A percentile compares a stretch with the other conserved stretches of the same genome.
Evolutionary conservation across 2,329 filamentous ascomycete genomes (phyloP).

Genomic region (Xylariaceae sp.): DNA sequence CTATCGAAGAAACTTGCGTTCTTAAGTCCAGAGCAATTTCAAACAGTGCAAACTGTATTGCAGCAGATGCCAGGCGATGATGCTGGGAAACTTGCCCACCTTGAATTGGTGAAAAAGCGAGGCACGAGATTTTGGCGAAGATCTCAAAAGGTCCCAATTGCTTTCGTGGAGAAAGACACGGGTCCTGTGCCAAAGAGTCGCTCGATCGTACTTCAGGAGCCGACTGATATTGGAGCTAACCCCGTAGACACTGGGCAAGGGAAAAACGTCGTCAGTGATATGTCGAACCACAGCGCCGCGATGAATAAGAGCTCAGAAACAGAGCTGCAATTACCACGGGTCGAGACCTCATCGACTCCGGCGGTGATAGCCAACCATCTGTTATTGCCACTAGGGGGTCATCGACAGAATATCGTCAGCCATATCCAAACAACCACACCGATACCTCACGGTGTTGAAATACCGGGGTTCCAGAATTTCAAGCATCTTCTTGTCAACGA

Average conservation of each 20-base stretch:
- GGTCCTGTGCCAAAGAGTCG: background rate
- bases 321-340: too few relatives aligned
- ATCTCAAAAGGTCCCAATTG: background rate
- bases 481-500: background rate
- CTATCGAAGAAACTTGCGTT: slow-evolving; percentile 1
- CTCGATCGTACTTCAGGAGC: background rate
- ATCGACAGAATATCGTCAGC: background rate
- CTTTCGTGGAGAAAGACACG: background rate
- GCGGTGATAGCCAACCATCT: too few relatives aligned
- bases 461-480: background rate
- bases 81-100: background rate
- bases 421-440: background rate
- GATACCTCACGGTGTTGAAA: background rate
- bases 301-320: too few relatives aligned
- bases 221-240: too few relatives aligned
- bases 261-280: background rate
- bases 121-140: slow-evolving; percentile 5
- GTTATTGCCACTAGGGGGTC: background rate
- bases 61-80: background rate
- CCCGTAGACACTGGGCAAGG: background rate
- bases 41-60: slow-evolving; percentile 1
- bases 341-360: too few relatives aligned
- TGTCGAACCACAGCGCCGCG: too few relatives aligned
- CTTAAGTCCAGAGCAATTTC: slow-evolving; percentile 1
- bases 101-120: background rate